A percentile compares a stretch with the other conserved stretches of the same genome.
phyloP scores from a whole-genome alignment of 306 rosid species.

The Trifolium repens region DNA sequence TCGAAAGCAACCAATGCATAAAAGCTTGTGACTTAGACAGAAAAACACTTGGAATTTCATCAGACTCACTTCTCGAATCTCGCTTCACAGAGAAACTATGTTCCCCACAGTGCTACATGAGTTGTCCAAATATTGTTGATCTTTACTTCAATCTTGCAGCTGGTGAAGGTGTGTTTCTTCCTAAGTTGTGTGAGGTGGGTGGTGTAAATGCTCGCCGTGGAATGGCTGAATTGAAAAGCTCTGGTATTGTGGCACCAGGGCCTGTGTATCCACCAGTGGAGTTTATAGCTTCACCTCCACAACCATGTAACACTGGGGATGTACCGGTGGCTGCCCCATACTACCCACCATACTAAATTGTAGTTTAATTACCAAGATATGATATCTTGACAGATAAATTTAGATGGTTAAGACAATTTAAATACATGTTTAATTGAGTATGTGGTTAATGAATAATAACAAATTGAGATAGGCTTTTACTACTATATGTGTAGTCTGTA shows the following conservation, averaged over 20 bases:
- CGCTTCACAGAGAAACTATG: conserved; percentile 65
- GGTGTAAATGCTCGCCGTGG: conserved; percentile 51
- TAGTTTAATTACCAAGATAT: too few species aligned
- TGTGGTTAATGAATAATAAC: too few species aligned
- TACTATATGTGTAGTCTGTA: neutral
- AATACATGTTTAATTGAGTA: too few species aligned
- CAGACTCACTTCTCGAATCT: conserved; percentile 73
- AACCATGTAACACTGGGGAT: conserved; percentile 14
- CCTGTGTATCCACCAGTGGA: conserved; percentile 49
- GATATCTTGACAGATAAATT: too few species aligned
- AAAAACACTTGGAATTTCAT: conserved; percentile 71
- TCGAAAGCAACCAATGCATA: conserved; percentile 68
- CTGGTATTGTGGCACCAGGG: conserved; percentile 71
- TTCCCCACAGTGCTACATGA: conserved; percentile 68
- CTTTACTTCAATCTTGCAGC: conserved; percentile 88
- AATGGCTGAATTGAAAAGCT: conserved; percentile 79
- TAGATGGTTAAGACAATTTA: too few species aligned
- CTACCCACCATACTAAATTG: conserved; percentile 37
- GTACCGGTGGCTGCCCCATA: conserved; percentile 43
- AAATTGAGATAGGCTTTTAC: neutral
- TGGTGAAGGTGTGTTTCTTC: conserved; percentile 96
- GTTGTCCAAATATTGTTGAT: conserved; percentile 77
- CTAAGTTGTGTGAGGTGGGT: conserved; percentile 65
- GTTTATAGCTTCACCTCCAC: conserved; percentile 40
- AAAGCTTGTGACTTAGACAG: conserved; percentile 76